Conservation (phyloP, 2,329 filamentous ascomycete genomes). For the Orbilia ellipsospora region DNA sequence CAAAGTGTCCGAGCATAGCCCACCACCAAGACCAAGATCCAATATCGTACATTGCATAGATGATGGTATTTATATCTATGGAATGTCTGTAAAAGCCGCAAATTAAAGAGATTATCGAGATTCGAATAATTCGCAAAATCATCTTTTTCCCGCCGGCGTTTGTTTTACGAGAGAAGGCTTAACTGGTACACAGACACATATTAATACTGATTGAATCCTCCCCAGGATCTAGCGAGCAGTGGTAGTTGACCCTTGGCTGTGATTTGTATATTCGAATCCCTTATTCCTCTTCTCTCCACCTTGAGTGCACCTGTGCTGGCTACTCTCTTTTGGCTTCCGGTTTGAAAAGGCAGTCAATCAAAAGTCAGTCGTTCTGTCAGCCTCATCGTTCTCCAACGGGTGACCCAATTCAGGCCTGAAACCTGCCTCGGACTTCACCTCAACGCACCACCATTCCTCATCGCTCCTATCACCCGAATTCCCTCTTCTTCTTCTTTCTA, state of each 20-base stretch:
- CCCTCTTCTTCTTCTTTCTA: not conserved
- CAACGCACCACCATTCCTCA: not conserved
- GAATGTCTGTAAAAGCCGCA: conserved; percentile 13
- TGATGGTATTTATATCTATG: conserved; percentile 9
- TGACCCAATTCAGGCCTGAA: conserved; percentile 29
- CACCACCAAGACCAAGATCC: not conserved
- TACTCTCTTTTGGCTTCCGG: too few relatives aligned
- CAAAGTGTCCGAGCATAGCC: conserved; percentile 53
- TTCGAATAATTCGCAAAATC: too few relatives aligned
- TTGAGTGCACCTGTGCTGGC: not conserved
- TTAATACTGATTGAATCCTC: too few relatives aligned
- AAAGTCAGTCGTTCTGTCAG: conserved; percentile 18
- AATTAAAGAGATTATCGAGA: conserved; percentile 17
- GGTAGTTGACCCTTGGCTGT: conserved; percentile 10
- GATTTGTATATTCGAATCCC: conserved; percentile 6
- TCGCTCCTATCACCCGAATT: not conserved
- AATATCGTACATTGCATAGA: conserved; percentile 5
- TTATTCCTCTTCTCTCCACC: not conserved
- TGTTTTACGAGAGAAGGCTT: conserved; percentile 21
- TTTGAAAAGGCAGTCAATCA: too few relatives aligned
- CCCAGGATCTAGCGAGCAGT: too few relatives aligned
- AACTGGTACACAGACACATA: too few relatives aligned
- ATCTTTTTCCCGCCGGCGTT: not conserved
- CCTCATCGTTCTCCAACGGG: conserved; percentile 34
- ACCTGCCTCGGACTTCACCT: not conserved